These are phyloP conservation scores for Myriosclerotinia curreyana DNA, from an alignment of 2,329 filamentous ascomycete genomes.

Conservation along the genomic window DNA sequence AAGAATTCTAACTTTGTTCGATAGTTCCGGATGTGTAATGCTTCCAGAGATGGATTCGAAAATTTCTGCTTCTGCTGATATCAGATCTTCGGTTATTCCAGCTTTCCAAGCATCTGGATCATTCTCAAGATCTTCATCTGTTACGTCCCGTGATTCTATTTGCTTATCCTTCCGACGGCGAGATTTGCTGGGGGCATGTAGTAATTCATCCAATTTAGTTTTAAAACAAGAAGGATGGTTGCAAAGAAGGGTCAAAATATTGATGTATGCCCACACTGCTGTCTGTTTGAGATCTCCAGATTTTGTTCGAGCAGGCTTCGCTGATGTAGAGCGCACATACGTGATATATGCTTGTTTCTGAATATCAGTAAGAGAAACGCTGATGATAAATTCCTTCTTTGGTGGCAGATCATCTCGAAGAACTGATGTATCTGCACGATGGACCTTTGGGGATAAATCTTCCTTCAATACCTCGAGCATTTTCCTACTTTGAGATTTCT, in stretches of 20 bases:
- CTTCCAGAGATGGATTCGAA: slow-evolving; percentile 21
- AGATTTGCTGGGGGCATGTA: neutral
- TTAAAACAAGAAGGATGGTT: slow-evolving; percentile 52
- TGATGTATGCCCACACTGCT: slow-evolving; percentile 53
- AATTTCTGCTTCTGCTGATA: slow-evolving; percentile 17
- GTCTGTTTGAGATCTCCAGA: slow-evolving; percentile 42
- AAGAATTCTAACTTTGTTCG: slow-evolving; percentile 68
- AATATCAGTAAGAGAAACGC: slow-evolving; percentile 62
- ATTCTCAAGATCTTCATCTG: slow-evolving; percentile 25
- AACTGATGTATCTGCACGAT: slow-evolving; percentile 67
- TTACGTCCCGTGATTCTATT: neutral
- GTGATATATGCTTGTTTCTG: slow-evolving; percentile 62
- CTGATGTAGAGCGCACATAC: slow-evolving; percentile 46
- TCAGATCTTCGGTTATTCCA: slow-evolving; percentile 35
- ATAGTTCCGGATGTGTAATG: slow-evolving; percentile 50
- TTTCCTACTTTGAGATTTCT: slow-evolving; percentile 60
- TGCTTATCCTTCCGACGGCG: neutral
- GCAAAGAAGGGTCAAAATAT: slow-evolving; percentile 52
- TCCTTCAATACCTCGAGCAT: slow-evolving; percentile 68
- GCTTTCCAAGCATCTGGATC: slow-evolving; percentile 35
- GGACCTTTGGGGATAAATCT: slow-evolving; percentile 73
- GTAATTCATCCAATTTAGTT: slow-evolving; percentile 45
- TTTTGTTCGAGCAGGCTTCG: slow-evolving; percentile 32
- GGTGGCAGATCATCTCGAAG: slow-evolving; percentile 65
- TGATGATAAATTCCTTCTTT: slow-evolving; percentile 81